Base-by-base conservation (phyloP, 768 basidiomycete genomes). In the Cytidiella melzeri region DNA sequence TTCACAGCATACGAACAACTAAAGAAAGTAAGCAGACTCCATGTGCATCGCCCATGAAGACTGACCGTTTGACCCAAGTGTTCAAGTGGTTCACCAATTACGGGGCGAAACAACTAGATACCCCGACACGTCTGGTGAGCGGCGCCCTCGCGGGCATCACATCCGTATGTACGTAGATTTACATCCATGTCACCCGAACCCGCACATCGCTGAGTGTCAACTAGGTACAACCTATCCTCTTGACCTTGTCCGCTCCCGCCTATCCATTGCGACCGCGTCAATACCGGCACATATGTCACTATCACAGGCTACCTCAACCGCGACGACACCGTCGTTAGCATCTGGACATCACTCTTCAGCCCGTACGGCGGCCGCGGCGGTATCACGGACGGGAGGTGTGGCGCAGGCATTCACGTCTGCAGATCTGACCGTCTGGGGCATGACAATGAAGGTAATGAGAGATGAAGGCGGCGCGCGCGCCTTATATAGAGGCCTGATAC, bases 81-180 rank as follows among this genome's bases (percentile, higher is more conserved):
- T 18, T 46, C 18, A 55, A 89, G 83, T 74, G 83, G 72, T 86
- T 95, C 68, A 82, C 84, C 19, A 61, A 64, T 28, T 70, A 79
- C 61, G 87, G 92, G 12, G 72, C 81, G 11, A 82, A 71, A 61
- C 77, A 84, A 55, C 76, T 99, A 15, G 92, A 96, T 68, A 97
- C 94, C 38, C 88, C 87, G 1, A 85, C 86, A 55, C 79, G 95
- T 48, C 72, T 99, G 37, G 71, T 81, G 1, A 84, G 89, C 47
- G 95, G 95, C 54, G 92, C 92, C 18, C 69, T 95, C 11, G 95
- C 95, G 43, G 95, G 95, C 23, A 89, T 98, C 54, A 87, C 89
- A 7, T 93, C 92, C 52, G 95, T 99, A 54, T 89, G 92, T 92
- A 61, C 62, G 88, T 79, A 37, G 9, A 36, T 18, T 6, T 10